Percentiles rank a stretch among this genome's conserved stretches.
phyloP scores from a whole-genome alignment of 2,329 filamentous ascomycete genomes.

The Alternaria dauci region DNA sequence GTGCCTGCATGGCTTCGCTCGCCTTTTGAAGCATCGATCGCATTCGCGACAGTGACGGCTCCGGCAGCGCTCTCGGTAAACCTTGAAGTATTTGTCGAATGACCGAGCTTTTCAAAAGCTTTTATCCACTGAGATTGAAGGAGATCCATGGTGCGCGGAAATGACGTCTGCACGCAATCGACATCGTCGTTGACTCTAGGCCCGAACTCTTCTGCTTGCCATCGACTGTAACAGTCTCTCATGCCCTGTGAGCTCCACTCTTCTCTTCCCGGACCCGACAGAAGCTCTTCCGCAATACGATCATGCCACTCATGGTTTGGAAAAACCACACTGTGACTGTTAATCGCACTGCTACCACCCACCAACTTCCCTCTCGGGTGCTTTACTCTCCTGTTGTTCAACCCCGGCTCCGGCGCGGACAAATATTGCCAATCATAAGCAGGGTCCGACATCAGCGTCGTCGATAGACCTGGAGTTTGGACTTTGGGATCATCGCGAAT shows the following conservation, averaged over 20 bases:
- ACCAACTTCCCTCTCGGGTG: constrained; percentile 30
- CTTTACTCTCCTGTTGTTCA: constrained; percentile 23
- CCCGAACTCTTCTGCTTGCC: constrained; percentile 14
- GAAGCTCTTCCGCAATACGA: constrained; percentile 22
- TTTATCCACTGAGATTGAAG: constrained; percentile 24
- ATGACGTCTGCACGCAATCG: constrained; percentile 24
- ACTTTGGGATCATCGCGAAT: constrained; percentile 25
- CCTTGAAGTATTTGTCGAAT: constrained; percentile 15
- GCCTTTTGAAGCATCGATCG: constrained; percentile 24
- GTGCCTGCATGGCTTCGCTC: constrained; percentile 32
- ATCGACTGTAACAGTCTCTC: constrained; percentile 25
- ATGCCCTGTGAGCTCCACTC: constrained; percentile 23
- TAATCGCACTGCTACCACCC: constrained; percentile 31
- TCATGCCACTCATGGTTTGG: constrained; percentile 31
- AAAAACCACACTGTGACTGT: constrained; percentile 31
- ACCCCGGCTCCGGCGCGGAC: constrained; percentile 19
- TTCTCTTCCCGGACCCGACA: constrained; percentile 16
- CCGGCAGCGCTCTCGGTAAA: constrained; percentile 21
- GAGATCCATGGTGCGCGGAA: constrained; percentile 20
- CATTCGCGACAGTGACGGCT: constrained; percentile 28
- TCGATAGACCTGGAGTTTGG: constrained; percentile 22
- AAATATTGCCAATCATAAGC: constrained; percentile 24
- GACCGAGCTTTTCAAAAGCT: constrained; percentile 28
- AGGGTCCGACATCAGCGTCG: constrained; percentile 16
- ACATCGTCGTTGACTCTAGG: constrained; percentile 1